A percentile compares a stretch with the other conserved stretches of the same genome.
Conservation (phyloP, 805 yeast species). For the Cephaloascus albidus region DNA sequence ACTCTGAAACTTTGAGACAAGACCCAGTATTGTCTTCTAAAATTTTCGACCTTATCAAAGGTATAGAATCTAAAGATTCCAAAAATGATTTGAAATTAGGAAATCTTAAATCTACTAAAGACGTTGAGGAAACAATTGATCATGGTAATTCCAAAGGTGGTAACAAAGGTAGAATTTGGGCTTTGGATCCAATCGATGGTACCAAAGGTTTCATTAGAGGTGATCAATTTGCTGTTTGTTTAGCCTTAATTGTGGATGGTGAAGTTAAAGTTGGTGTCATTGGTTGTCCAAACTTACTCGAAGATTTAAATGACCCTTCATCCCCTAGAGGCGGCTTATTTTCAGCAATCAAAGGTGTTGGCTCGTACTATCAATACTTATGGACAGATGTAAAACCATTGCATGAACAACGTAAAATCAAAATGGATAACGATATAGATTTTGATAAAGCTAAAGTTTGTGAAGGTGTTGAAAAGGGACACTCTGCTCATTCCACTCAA, state of each 20-base stretch:
- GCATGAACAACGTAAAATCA: conserved; percentile 25
- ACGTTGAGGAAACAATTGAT: conserved; percentile 62
- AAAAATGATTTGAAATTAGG: conserved; percentile 25
- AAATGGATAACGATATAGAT: conserved; percentile 39
- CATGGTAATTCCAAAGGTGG: conserved; percentile 80
- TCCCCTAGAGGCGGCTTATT: conserved; percentile 61
- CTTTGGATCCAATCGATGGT: conserved; percentile 96
- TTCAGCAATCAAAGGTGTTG: conserved; percentile 58
- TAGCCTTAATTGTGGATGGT: conserved; percentile 83
- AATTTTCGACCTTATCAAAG: conserved; percentile 52
- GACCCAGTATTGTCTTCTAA: conserved; percentile 36
- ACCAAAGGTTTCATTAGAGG: conserved; percentile 94
- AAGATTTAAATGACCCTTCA: conserved; percentile 25
- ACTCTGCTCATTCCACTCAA: conserved; percentile 86
- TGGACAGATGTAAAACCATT: conserved; percentile 24
- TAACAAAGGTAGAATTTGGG: conserved; percentile 79
- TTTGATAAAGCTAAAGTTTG: conserved; percentile 55
- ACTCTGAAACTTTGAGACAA: conserved; percentile 56
- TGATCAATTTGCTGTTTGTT: conserved; percentile 94
- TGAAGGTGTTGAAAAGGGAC: conserved; percentile 94
- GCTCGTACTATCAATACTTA: conserved; percentile 49
- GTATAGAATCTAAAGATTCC: conserved; percentile 38
- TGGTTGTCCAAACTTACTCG: conserved; percentile 90
- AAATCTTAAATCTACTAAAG: conserved; percentile 27
- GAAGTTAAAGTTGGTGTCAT: conserved; percentile 82